phyloP scores from a whole-genome alignment of 345 rosid genomes.

The Acer yangbiense region DNA sequence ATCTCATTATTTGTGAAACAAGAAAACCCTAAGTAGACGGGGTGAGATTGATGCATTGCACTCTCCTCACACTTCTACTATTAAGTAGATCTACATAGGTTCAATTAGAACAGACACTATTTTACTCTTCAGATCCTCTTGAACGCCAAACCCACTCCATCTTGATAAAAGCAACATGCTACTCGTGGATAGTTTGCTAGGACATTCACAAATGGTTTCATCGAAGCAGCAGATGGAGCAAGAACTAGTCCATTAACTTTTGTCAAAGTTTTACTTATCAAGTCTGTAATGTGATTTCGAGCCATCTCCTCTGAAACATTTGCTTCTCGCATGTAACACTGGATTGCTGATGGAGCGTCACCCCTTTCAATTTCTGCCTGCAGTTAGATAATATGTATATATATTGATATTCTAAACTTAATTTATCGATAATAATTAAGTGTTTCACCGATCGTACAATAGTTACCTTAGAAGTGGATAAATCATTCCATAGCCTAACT shows the following conservation, averaged over 20 bases:
- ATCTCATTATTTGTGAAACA: too few species aligned
- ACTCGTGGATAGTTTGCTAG: conserved; percentile 40
- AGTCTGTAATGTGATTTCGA: conserved; percentile 25
- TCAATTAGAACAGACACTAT: conserved; percentile 40
- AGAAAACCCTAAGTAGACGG: too few species aligned
- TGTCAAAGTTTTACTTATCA: conserved; percentile 39
- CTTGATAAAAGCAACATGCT: conserved; percentile 42
- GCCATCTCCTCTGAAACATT: conserved; percentile 42
- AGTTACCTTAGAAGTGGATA: too few species aligned
- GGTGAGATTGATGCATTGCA: too few species aligned
- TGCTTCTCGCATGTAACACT: conserved; percentile 43
- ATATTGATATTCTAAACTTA: too few species aligned
- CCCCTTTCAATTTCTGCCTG: conserved; percentile 61
- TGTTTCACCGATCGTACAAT: too few species aligned
- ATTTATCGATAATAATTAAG: too few species aligned
- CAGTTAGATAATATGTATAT: too few species aligned
- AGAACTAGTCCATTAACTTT: conserved; percentile 34
- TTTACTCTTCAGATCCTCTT: conserved; percentile 34
- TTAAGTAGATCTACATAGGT: conserved; percentile 12
- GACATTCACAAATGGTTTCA: conserved; percentile 26
- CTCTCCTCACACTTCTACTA: too few species aligned
- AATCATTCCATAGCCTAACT: too few species aligned
- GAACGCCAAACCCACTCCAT: conserved; percentile 48
- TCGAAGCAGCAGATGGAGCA: conserved; percentile 1
- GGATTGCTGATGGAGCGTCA: conserved; percentile 47